Evolutionary conservation across 108 stramenopile genomes (phyloP), one percentile per base, ranked within the genome.

Genomic region (Poteriospumella lacustris): DNA sequence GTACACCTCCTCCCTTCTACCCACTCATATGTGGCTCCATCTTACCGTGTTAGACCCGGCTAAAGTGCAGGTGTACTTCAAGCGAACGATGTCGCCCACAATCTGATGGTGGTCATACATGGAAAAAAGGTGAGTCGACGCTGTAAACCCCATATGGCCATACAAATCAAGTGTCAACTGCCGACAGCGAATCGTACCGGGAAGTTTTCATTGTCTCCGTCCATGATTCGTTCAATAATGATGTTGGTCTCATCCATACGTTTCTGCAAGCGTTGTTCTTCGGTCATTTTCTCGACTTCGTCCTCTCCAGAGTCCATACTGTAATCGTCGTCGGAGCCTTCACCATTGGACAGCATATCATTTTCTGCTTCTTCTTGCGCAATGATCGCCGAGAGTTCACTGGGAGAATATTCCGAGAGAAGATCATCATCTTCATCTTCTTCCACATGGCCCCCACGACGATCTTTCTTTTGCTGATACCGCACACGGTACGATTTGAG

Each of bases 381-480:
- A 19, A 68, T 36, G 19, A 68, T 36, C 24, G 28, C 64, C 12
- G 38, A 39, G 15, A 68, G 24, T 40, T 68, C 64, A 36, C 19
- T 19, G 15, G 64, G 64, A 19, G 38, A 15, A 40, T 68, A 68
- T 40, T 68, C 64, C 15, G 28, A 19, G 19, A 36, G 19, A 36
- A 68, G 19, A 36, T 68, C 64, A 19, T 68, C 64, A 36, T 68
- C 64, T 68, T 68, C 64, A 68, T 68, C 19, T 68, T 36, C 64
- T 39, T 68, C 64, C 36, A 19, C 64, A 24, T 24, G 24, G 24
- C n/a, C 52, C 52, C n/a, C 52, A 19, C 19, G 19, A 19, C 24
- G 12, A 19, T 40, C 19, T 68, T 68, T 68, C 39, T 68, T 68
- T 19, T 19, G 64, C 36, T 68, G 38, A 68, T 68, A 68, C 24